Base-by-base conservation (phyloP, 805 yeast species). In the Clavispora fructus region DNA sequence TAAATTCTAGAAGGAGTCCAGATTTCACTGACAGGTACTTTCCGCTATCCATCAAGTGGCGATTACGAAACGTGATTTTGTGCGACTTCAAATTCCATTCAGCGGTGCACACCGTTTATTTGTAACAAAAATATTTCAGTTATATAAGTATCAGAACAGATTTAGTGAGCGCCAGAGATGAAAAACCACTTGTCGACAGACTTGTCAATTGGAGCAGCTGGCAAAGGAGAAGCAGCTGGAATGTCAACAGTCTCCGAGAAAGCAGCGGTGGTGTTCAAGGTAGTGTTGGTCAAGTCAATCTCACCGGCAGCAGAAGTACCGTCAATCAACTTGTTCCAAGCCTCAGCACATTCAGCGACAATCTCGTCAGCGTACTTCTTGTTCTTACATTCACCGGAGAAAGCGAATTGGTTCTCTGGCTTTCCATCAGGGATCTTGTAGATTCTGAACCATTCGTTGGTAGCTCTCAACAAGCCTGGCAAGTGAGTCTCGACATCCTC, bases 151-250 rank as follows among this genome's bases (percentile, higher is more conserved):
- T 10, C 7, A 16, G 4, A 40, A 28, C 17, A 28, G 25, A 47
- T 38, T 60, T 68, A 71, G 58, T 71, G 75, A 53, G 86, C 83
- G 73, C 92, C 94, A 50, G 92, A 88, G 65, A 92, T 92, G 83
- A 82, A 92, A 81, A 94, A 92, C 99, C 99, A 92, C 77, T 92
- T 92, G 80, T 92, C 98, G 67, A 92, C 75, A 46, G 97, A 88
- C 73, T 87, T 82, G 78, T 92, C 99, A 68, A 94, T 88, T 71
- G 97, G 95, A 54, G 95, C 97, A 66, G 91, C 90, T 54, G 91
- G 79, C 56, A 74, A 68, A 55, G 85, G 80, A 58, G 79, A 60
- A 60, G 87, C 95, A 48, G 79, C 77, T 58, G 97, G 95, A 48
- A 88, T 65, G 47, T 69, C 75, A 45, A 78, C 64, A 43, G 58